These are phyloP conservation scores for Tylopilus subfusipes DNA, from an alignment of 768 basidiomycete species.

Conservation along the genomic window DNA sequence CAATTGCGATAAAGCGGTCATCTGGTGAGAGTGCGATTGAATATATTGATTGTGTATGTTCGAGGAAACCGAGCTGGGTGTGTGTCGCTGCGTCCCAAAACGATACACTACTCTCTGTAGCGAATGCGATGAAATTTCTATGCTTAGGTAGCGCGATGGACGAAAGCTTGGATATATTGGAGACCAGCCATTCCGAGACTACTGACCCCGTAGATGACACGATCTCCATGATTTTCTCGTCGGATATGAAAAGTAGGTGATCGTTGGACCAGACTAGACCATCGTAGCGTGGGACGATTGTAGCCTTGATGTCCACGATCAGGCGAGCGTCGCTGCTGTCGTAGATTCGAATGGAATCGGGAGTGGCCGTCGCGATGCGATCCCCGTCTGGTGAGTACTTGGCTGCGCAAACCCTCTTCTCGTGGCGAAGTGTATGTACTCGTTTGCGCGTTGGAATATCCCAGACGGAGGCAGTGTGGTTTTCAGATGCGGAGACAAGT, in stretches of 20 bases:
- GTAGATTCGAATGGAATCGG: too few species aligned
- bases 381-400: too few species aligned
- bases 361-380: too few species aligned
- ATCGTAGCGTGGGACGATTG: too few species aligned
- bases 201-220: not conserved
- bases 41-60: not conserved
- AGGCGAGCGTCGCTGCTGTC: too few species aligned
- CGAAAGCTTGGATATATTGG: accelerated
- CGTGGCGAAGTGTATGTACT: too few species aligned
- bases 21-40: not conserved
- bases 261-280: too few species aligned
- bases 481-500: too few species aligned
- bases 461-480: too few species aligned
- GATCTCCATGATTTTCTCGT: not conserved
- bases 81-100: not conserved
- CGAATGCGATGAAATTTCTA: not conserved
- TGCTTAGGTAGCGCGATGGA: not conserved
- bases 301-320: too few species aligned
- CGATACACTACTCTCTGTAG: not conserved
- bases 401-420: too few species aligned
- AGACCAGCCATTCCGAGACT: not conserved
- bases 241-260: not conserved
- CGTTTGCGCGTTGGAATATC: too few species aligned
- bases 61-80: not conserved
- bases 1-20: not conserved